phyloP scores from a whole-genome alignment of 225 moss, liverwort and hornwort genomes.

The Sphagnum contortum region DNA sequence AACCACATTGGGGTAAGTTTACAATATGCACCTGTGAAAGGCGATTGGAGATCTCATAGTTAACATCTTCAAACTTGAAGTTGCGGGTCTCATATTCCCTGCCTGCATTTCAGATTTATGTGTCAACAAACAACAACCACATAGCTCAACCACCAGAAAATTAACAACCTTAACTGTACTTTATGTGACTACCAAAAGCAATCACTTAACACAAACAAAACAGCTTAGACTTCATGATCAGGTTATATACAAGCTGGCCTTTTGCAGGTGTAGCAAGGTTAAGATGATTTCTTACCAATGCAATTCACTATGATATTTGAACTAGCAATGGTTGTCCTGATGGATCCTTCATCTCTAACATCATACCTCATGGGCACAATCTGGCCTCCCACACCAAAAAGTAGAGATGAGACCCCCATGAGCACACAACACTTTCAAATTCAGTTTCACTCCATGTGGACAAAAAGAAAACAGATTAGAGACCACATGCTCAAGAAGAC shows the following conservation, averaged over 20 bases:
- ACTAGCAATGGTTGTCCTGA: conserved; percentile 60
- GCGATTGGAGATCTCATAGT: conserved; percentile 51
- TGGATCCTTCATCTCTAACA: conserved; percentile 65
- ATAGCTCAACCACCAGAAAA: no score
- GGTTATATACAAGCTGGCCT: no score
- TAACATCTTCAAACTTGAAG: conserved; percentile 69
- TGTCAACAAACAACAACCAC: no score
- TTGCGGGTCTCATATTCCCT: conserved; percentile 88
- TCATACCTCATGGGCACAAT: conserved; percentile 71
- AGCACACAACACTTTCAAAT: neutral
- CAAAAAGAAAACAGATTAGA: no score
- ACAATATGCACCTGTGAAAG: conserved; percentile 54
- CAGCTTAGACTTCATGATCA: no score
- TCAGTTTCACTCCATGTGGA: no score
- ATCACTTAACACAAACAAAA: no score
- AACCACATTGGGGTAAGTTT: no score
- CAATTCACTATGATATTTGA: conserved; percentile 89
- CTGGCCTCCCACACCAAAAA: conserved; percentile 29
- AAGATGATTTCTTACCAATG: conserved; percentile 32
- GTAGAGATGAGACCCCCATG: neutral
- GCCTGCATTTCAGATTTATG: conserved; percentile 22
- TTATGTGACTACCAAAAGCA: no score
- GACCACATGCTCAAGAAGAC: no score
- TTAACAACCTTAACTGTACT: no score
- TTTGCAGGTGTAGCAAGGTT: neutral